Evolutionary conservation across 805 yeast species (phyloP).

Genomic region (Diddensiella santjacobensis): DNA sequence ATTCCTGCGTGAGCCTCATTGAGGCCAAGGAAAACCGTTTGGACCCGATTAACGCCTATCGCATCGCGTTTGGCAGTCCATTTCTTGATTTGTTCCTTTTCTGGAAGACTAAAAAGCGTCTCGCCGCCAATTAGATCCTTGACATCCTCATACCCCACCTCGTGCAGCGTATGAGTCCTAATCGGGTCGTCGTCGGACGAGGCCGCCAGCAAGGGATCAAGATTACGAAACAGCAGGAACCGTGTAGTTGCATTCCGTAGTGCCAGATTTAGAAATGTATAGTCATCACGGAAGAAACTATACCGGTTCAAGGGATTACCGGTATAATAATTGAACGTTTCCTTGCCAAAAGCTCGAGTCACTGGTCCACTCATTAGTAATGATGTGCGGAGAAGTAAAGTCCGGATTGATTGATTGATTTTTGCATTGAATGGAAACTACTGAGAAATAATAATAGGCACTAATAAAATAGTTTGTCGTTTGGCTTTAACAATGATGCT

Average conservation of each 20-base stretch:
- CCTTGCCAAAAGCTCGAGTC: constrained; percentile 28
- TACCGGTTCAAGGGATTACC: constrained; percentile 59
- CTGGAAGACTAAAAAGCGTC: constrained; percentile 29
- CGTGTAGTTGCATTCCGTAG: constrained; percentile 45
- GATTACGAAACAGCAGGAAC: constrained; percentile 41
- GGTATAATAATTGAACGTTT: constrained; percentile 39
- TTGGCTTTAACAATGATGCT: too few relatives aligned
- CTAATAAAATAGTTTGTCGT: background rate
- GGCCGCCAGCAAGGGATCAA: background rate
- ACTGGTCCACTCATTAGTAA: constrained; percentile 21
- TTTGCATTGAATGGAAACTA: background rate
- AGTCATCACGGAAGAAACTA: constrained; percentile 57
- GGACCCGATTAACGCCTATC: constrained; percentile 23
- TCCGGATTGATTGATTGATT: background rate
- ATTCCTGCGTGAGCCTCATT: constrained; percentile 33
- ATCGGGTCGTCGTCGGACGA: background rate
- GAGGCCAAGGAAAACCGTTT: constrained; percentile 47
- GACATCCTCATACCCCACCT: constrained; percentile 28
- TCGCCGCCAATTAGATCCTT: constrained; percentile 26
- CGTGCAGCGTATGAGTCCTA: background rate
- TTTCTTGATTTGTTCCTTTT: constrained; percentile 29
- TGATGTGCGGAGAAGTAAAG: background rate
- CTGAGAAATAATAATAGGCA: background rate
- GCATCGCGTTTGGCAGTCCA: constrained; percentile 37
- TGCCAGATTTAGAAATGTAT: constrained; percentile 46